A percentile compares a stretch with the other conserved stretches of the same genome.
These are phyloP conservation scores for Elsinoe arachidis DNA, from an alignment of 2,329 filamentous ascomycete species.

Conservation along the genomic window DNA sequence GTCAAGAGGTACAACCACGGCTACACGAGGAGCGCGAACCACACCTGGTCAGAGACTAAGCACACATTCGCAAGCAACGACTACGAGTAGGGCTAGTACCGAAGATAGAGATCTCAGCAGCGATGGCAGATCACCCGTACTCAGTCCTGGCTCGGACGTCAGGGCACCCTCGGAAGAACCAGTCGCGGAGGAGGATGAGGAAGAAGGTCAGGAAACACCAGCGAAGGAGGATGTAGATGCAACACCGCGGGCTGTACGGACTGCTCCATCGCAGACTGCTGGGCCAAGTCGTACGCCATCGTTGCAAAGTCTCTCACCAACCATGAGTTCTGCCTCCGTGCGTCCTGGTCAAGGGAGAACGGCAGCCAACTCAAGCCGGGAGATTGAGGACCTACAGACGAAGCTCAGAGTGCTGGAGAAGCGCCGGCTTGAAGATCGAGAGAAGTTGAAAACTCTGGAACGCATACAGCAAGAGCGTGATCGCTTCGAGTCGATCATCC, in stretches of 20 bases:
- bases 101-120: slow-evolving; percentile 7
- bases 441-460: slow-evolving; percentile 72
- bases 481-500: slow-evolving; percentile 73
- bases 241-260: neutral
- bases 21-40: neutral
- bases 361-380: slow-evolving; percentile 45
- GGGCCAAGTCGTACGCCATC: slow-evolving; percentile 27
- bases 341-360: slow-evolving; percentile 29
- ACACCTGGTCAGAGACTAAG: neutral
- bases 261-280: slow-evolving; percentile 16
- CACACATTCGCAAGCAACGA: slow-evolving; percentile 3
- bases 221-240: slow-evolving; percentile 1
- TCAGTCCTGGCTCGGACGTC: neutral
- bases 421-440: slow-evolving; percentile 74
- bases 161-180: slow-evolving; percentile 17
- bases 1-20: neutral
- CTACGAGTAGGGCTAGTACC: slow-evolving; percentile 8
- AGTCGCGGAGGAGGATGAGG: slow-evolving; percentile 17
- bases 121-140: neutral
- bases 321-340: slow-evolving; percentile 4
- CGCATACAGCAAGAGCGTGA: slow-evolving; percentile 67
- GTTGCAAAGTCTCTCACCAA: slow-evolving; percentile 15
- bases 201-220: neutral
- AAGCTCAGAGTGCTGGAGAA: slow-evolving; percentile 83
- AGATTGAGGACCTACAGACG: slow-evolving; percentile 80